phyloP scores from a whole-genome alignment of 345 rosid genomes.

The Citrus mangshanensis region DNA sequence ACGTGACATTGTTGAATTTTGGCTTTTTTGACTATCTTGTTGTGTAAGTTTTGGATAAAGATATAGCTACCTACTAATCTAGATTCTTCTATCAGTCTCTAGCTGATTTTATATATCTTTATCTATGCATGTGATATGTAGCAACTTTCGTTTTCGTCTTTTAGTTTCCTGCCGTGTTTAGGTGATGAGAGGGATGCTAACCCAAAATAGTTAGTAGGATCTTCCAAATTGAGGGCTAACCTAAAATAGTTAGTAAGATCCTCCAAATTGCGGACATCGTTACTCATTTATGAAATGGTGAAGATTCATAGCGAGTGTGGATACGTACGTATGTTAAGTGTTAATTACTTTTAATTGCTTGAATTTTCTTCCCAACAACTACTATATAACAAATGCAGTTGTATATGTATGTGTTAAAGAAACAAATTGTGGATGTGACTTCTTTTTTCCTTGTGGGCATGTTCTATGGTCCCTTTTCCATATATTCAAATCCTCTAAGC shows the following conservation, averaged over 20 bases:
- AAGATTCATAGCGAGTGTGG: background rate
- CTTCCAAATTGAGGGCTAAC: too few species aligned
- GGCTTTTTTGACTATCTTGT: background rate
- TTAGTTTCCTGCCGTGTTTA: background rate
- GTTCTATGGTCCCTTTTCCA: background rate
- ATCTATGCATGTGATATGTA: background rate
- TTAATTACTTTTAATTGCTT: background rate
- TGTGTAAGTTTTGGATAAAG: background rate
- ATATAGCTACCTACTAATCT: background rate
- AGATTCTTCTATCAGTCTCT: too few species aligned
- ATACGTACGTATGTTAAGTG: background rate
- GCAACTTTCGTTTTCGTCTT: background rate
- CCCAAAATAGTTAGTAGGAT: background rate
- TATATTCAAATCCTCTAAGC: background rate
- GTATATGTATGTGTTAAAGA: background rate
- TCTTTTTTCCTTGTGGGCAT: background rate
- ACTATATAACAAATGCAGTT: background rate
- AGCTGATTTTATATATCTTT: background rate
- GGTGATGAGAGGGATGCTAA: background rate
- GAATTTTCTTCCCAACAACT: background rate
- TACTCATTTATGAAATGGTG: too few species aligned
- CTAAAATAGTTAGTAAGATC: background rate
- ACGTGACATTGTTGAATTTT: background rate
- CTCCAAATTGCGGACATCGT: background rate
- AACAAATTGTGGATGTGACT: background rate